Evolutionary conservation across 129 eudicot species (phyloP).

Genomic region (Oenanthe sinensis): DNA sequence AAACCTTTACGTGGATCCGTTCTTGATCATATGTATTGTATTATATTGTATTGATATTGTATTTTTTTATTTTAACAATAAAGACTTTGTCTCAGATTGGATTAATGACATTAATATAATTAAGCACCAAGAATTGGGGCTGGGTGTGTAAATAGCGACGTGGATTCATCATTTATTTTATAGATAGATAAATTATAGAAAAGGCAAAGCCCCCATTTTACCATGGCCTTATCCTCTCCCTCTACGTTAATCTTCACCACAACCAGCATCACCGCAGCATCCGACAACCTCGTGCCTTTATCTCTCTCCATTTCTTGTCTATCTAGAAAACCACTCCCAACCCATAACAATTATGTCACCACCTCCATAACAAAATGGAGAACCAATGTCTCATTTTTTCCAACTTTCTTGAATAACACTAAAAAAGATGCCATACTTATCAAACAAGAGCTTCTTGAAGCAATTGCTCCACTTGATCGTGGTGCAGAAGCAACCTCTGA

Average conservation of each 20-base stretch:
- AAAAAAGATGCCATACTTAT: constrained; percentile 36
- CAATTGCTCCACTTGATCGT: constrained; percentile 68
- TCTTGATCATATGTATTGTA: too few relatives aligned
- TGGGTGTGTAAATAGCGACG: too few relatives aligned
- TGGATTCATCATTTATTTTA: too few relatives aligned
- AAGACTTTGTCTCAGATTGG: too few relatives aligned
- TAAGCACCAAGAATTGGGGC: too few relatives aligned
- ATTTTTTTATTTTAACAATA: too few relatives aligned
- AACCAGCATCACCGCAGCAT: constrained; percentile 2
- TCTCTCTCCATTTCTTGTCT: constrained; percentile 13
- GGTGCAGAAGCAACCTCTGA: constrained; percentile 81
- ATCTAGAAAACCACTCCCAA: not conserved
- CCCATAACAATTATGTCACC: not conserved
- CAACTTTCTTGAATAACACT: constrained; percentile 37
- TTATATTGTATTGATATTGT: too few relatives aligned
- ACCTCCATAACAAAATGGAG: constrained; percentile 28
- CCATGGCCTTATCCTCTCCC: constrained; percentile 35
- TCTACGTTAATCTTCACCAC: constrained; percentile 18
- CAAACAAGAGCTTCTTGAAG: constrained; percentile 62
- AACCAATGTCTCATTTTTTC: constrained; percentile 53
- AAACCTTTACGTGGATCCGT: too few relatives aligned
- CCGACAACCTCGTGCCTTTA: not conserved
- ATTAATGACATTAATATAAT: too few relatives aligned
- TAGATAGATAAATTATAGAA: too few relatives aligned
- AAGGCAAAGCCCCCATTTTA: not conserved